Evolutionary conservation across 2,329 filamentous ascomycete genomes (phyloP).

Genomic region (Didymella pomorum): DNA sequence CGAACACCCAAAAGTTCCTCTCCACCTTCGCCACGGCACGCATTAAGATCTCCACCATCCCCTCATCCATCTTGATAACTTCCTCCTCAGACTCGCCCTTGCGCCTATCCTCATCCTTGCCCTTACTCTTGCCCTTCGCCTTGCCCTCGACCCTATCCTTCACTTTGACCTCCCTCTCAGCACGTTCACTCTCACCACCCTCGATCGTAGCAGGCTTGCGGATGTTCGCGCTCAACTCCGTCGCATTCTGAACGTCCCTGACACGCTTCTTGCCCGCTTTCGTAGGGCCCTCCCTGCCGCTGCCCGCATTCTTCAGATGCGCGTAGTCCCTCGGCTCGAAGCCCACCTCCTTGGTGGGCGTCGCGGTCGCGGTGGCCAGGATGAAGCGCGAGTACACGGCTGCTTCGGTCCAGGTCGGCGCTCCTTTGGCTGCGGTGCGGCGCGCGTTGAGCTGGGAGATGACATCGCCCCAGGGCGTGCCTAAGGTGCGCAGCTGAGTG

Average conservation of each 20-base stretch:
- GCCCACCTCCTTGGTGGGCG: conserved; percentile 31
- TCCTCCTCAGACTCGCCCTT: conserved; percentile 6
- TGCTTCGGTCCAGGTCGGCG: conserved; percentile 34
- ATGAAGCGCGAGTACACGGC: conserved; percentile 51
- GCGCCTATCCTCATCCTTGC: neutral
- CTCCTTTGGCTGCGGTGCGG: conserved; percentile 27
- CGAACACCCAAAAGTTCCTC: conserved; percentile 42
- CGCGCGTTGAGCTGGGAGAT: conserved; percentile 36
- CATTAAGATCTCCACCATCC: conserved; percentile 31
- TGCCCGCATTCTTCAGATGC: conserved; percentile 37
- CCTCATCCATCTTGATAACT: conserved; percentile 6
- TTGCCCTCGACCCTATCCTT: neutral
- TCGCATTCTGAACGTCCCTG: conserved; percentile 31
- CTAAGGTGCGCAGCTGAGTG: conserved; percentile 40
- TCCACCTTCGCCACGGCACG: conserved; percentile 40
- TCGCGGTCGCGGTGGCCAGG: conserved; percentile 39
- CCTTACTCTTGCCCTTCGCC: conserved; percentile 6
- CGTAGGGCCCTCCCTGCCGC: conserved; percentile 14
- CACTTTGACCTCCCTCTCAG: neutral
- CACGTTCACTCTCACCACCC: neutral
- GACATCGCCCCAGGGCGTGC: conserved; percentile 42
- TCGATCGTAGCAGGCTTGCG: conserved; percentile 16
- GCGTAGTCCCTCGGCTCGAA: conserved; percentile 48
- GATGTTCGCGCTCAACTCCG: conserved; percentile 36
- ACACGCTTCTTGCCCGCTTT: conserved; percentile 35